Percentiles rank a stretch among this genome's conserved stretches.
Conservation (phyloP, 2,329 filamentous ascomycete genomes). For the Thelonectria olida region DNA sequence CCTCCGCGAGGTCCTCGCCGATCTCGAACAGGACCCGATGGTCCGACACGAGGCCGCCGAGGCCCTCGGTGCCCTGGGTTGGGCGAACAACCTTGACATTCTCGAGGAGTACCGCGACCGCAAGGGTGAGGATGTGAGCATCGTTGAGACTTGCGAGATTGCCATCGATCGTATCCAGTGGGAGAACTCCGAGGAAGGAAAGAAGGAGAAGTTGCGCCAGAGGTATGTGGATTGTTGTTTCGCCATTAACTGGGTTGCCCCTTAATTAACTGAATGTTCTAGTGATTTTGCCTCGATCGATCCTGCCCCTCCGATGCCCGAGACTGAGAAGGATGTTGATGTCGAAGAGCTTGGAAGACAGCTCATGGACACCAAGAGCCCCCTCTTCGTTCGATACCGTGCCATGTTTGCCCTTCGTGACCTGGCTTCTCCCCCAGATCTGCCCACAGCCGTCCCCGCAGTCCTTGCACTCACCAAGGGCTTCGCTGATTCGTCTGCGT, state of each 20-base stretch:
- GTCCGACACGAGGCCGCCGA: slow-evolving; percentile 96
- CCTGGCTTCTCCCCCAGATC: slow-evolving; percentile 89
- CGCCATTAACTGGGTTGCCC: slow-evolving; percentile 27
- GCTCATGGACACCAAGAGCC: slow-evolving; percentile 80
- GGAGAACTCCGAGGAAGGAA: slow-evolving; percentile 80
- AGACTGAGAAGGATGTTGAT: slow-evolving; percentile 74
- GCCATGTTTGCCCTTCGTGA: slow-evolving; percentile 98
- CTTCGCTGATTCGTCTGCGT: slow-evolving; percentile 83
- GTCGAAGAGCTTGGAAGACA: slow-evolving; percentile 80
- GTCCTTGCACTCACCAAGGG: slow-evolving; percentile 87
- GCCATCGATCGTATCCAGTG: slow-evolving; percentile 94
- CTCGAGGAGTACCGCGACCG: slow-evolving; percentile 80
- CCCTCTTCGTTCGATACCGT: slow-evolving; percentile 92
- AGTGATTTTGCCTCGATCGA: slow-evolving; percentile 97
- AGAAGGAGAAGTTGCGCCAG: slow-evolving; percentile 79
- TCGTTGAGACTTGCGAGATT: slow-evolving; percentile 97
- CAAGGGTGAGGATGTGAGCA: slow-evolving; percentile 77
- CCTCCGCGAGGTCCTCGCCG: slow-evolving; percentile 77
- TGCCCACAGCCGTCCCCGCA: slow-evolving; percentile 88
- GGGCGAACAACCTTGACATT: slow-evolving; percentile 76
- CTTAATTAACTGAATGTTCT: slow-evolving; percentile 42
- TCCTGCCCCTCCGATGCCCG: slow-evolving; percentile 87
- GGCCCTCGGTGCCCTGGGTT: slow-evolving; percentile 87
- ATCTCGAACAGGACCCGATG: slow-evolving; percentile 90
- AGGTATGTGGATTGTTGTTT: slow-evolving; percentile 66